Conservation (phyloP, 495 filamentous ascomycete species). For the Penicillium odoratum region DNA sequence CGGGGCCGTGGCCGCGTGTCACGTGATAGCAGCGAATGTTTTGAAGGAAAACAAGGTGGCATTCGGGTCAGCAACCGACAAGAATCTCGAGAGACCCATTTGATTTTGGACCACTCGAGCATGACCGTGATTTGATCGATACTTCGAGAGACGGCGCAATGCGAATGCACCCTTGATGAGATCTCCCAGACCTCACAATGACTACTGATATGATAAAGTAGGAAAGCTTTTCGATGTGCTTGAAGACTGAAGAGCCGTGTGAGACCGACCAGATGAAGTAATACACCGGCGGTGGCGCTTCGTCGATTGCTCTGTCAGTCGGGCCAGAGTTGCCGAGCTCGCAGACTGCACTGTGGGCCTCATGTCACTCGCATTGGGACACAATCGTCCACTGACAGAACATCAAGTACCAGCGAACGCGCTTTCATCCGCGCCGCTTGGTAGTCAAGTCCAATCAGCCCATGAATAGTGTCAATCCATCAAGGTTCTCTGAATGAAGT, state of each 20-base stretch:
- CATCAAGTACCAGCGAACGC: neutral
- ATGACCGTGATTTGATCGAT: neutral
- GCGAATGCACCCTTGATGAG: neutral
- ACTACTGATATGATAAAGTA: neutral
- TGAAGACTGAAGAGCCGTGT: neutral
- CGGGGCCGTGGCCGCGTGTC: neutral
- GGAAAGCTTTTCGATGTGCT: neutral
- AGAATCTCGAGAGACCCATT: neutral
- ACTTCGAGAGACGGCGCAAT: constrained; percentile 3
- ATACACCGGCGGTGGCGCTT: neutral
- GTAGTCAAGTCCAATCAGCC: neutral
- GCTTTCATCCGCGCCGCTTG: neutral
- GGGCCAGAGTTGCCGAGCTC: neutral
- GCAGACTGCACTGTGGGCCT: neutral
- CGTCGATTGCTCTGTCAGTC: neutral
- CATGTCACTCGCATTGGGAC: constrained; percentile 1
- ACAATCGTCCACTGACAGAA: neutral
- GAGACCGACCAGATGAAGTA: no score
- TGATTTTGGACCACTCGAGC: neutral
- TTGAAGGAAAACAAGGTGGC: neutral
- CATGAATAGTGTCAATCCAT: neutral
- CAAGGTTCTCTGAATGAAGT: neutral
- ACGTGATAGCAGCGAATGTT: constrained; percentile 1
- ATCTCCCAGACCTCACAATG: constrained; percentile 2
- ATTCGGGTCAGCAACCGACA: constrained; percentile 1